These are phyloP conservation scores for Pharnaceum exiguum DNA, from an alignment of 148 eudicot species.

Conservation along the genomic window DNA sequence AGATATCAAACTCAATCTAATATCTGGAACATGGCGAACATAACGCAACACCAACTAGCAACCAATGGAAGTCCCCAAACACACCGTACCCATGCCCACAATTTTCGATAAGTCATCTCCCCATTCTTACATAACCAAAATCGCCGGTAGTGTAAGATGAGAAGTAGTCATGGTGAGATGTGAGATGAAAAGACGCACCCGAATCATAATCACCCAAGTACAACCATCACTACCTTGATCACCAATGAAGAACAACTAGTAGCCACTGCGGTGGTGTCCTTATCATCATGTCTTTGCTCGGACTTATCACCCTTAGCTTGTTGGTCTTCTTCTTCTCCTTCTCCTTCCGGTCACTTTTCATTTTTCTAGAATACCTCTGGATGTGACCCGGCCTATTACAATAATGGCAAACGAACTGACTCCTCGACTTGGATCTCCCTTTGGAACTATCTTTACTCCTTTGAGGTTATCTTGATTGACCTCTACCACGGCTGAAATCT, in stretches of 20 bases:
- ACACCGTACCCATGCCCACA: neutral
- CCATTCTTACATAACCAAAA: conserved; percentile 11
- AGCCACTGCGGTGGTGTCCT: neutral
- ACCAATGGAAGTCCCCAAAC: conserved; percentile 1
- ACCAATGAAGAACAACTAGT: neutral
- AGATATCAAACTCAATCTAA: neutral
- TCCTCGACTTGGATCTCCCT: conserved; percentile 6
- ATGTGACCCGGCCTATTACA: neutral
- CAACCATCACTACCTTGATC: conserved; percentile 6
- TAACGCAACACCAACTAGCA: neutral
- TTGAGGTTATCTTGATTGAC: neutral
- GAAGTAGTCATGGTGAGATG: conserved; percentile 4
- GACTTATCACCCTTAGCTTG: neutral
- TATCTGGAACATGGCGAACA: conserved; percentile 2
- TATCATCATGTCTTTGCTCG: neutral
- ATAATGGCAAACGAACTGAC: neutral
- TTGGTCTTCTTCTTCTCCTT: neutral
- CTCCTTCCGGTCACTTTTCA: neutral
- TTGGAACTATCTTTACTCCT: neutral
- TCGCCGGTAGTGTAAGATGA: neutral
- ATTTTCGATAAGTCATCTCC: conserved; percentile 7
- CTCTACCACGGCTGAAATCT: neutral
- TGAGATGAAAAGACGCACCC: conserved; percentile 2
- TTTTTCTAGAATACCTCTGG: neutral
- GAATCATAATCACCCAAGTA: conserved; percentile 1